phyloP scores from a whole-genome alignment of 2,329 filamentous ascomycete genomes.

The Dothiorella sarmentorum region DNA sequence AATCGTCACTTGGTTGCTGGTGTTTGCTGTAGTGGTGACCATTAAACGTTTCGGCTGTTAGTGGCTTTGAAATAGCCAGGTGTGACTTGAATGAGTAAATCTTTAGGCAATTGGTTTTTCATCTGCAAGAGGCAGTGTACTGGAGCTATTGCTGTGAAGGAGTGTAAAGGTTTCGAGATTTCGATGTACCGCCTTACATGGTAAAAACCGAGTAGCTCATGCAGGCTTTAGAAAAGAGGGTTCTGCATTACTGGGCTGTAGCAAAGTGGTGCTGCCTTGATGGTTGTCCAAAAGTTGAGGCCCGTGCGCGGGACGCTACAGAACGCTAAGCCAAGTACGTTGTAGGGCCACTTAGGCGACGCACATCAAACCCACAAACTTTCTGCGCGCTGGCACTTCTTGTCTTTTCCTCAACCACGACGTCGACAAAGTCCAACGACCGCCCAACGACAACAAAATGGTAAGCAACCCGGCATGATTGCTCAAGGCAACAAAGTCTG shows the following conservation, averaged over 20 bases:
- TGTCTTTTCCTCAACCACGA: slow-evolving; percentile 11
- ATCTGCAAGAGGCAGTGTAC: too few species aligned
- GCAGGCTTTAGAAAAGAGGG: too few species aligned
- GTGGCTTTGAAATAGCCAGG: too few species aligned
- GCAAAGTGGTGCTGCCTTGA: neutral
- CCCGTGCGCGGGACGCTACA: neutral
- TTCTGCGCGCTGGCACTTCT: neutral
- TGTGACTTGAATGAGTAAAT: too few species aligned
- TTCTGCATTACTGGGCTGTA: neutral
- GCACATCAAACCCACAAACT: slow-evolving; percentile 11
- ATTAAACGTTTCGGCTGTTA: too few species aligned
- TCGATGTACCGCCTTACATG: too few species aligned
- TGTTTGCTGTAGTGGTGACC: too few species aligned
- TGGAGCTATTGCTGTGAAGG: too few species aligned
- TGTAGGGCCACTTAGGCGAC: neutral
- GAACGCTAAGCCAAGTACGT: neutral
- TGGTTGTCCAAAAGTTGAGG: neutral
- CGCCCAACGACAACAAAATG: slow-evolving; percentile 19
- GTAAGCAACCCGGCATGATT: slow-evolving; percentile 9
- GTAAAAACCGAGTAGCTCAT: too few species aligned
- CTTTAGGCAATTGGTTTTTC: too few species aligned
- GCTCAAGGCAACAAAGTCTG: slow-evolving; percentile 5
- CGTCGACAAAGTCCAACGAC: slow-evolving; percentile 17
- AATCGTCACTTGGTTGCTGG: neutral
- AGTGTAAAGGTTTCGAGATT: too few species aligned